Conservation (phyloP, 768 basidiomycete genomes). For the Mycena capillaripes region DNA sequence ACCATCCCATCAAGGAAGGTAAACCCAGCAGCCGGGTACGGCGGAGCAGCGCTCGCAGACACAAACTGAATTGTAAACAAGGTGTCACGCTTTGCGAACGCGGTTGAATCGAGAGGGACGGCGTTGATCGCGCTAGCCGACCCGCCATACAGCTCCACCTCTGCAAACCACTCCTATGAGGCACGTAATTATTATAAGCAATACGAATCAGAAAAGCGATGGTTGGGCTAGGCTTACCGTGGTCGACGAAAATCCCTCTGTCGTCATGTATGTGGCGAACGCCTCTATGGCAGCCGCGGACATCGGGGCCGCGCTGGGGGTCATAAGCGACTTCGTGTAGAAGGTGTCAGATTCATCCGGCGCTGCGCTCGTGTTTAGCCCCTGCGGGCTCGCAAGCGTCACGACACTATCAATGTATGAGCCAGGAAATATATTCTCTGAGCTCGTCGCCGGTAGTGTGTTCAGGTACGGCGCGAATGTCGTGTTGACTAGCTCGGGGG, state of each 20-base stretch:
- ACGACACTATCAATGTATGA: conserved; percentile 49
- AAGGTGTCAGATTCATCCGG: conserved; percentile 55
- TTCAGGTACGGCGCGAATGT: conserved; percentile 48
- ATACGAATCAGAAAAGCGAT: conserved; percentile 20
- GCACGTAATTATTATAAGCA: conserved; percentile 14
- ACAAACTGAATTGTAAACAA: conserved; percentile 52
- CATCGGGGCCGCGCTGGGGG: conserved; percentile 50
- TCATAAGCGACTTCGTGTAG: conserved; percentile 59
- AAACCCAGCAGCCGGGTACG: conserved; percentile 51
- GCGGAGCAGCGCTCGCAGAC: conserved; percentile 41
- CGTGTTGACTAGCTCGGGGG: conserved; percentile 41
- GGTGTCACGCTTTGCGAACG: conserved; percentile 50
- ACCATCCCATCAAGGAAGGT: conserved; percentile 52
- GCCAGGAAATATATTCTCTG: conserved; percentile 42
- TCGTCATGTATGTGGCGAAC: conserved; percentile 54
- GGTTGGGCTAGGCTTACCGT: conserved; percentile 33
- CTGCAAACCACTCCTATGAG: conserved; percentile 42
- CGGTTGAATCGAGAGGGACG: conserved; percentile 44
- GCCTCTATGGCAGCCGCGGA: conserved; percentile 46
- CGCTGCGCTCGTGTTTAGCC: conserved; percentile 45
- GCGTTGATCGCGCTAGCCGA: conserved; percentile 47
- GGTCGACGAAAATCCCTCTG: conserved; percentile 51
- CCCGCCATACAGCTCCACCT: conserved; percentile 48
- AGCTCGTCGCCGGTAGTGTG: no score
- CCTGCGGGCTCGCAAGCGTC: conserved; percentile 43